These are phyloP conservation scores for Kodamaea ohmeri DNA, from an alignment of 1,139 yeast species.

Conservation along the genomic window DNA sequence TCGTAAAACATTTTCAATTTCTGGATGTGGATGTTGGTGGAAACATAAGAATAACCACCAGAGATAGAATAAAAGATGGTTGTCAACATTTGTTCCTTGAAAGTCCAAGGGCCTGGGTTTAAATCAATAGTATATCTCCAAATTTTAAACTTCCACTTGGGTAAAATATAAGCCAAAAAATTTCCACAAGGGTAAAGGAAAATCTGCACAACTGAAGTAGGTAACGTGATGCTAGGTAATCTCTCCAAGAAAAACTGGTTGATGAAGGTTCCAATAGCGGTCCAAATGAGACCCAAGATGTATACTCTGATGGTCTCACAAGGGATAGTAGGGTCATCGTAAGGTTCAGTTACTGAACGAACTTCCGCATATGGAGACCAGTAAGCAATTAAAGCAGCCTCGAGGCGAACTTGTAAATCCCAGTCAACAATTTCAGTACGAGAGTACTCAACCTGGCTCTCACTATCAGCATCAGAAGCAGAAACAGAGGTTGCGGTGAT, in stretches of 20 bases:
- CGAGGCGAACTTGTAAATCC: slow-evolving; percentile 17
- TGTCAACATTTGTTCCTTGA: slow-evolving; percentile 24
- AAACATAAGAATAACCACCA: slow-evolving; percentile 13
- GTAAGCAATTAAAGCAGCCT: slow-evolving; percentile 38
- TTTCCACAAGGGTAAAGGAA: slow-evolving; percentile 58
- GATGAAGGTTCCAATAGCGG: slow-evolving; percentile 52
- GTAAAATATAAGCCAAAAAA: slow-evolving; percentile 21
- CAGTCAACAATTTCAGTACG: slow-evolving; percentile 14
- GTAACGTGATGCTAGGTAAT: slow-evolving; percentile 47
- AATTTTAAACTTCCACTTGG: slow-evolving; percentile 20
- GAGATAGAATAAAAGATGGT: slow-evolving; percentile 21
- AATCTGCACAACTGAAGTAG: slow-evolving; percentile 52
- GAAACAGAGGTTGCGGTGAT: background rate
- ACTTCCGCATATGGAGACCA: slow-evolving; percentile 67
- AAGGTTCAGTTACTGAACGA: slow-evolving; percentile 53
- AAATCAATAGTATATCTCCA: slow-evolving; percentile 19
- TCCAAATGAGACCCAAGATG: slow-evolving; percentile 54
- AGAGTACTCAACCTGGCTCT: background rate
- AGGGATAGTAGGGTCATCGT: slow-evolving; percentile 47
- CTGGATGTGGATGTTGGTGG: slow-evolving; percentile 19
- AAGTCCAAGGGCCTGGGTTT: slow-evolving; percentile 26
- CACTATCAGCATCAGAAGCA: slow-evolving; percentile 6
- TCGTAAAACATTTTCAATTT: slow-evolving; percentile 16
- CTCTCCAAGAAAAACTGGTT: slow-evolving; percentile 60
- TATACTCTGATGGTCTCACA: slow-evolving; percentile 60